Base-by-base conservation (phyloP, 2,329 filamentous ascomycete species). In the Penicillium sp. region DNA sequence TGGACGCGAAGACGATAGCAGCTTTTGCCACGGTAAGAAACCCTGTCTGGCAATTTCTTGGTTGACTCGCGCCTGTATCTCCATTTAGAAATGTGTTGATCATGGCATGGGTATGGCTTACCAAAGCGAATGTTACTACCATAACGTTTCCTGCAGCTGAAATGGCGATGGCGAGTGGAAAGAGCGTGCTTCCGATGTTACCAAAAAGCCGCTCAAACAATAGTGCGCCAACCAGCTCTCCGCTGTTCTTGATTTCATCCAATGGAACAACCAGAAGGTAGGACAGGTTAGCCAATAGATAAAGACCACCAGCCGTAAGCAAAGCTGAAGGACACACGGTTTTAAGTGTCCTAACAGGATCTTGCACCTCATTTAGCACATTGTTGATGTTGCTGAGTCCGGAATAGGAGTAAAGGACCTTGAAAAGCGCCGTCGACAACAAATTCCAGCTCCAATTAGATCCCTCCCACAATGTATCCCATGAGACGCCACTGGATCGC, bases 11-110 rank as follows among this genome's bases (percentile, higher is more conserved):
- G 87, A 88, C 0, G 88, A 85, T 0, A 90, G 75, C 1, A 84
- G 59, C 7, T 77, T 77, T 0, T 86, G 81, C 55, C 82, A 90
- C 0, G 89, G 88, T 0, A 92, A 78, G 55, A 91, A 86, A 0
- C 89, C 88, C 65, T 90, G 86, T 19, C 87, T 80, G 2, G 88
- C 88, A 53, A 91, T 85, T 68, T 91, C 88, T 67, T 91, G 88
- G 63, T 90, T 90, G 2, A 90, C 73, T 2, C 88, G 83, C 5
- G 87, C 83, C 85, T 89, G 57, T 35, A n/a, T 27, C 23, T 14
- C 9, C 2, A 1, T n/a, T 49, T 25, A 50, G 43, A 42, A 4
- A 31, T 35, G 51, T 49, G 44, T 9, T 4, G 4, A 8, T 39
- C 23, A 10, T 7, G 3, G 21, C 9, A 47, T 11, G 19, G 49